Conservation (phyloP, 202 grass and related monocot genomes). For the Zizania palustris region DNA sequence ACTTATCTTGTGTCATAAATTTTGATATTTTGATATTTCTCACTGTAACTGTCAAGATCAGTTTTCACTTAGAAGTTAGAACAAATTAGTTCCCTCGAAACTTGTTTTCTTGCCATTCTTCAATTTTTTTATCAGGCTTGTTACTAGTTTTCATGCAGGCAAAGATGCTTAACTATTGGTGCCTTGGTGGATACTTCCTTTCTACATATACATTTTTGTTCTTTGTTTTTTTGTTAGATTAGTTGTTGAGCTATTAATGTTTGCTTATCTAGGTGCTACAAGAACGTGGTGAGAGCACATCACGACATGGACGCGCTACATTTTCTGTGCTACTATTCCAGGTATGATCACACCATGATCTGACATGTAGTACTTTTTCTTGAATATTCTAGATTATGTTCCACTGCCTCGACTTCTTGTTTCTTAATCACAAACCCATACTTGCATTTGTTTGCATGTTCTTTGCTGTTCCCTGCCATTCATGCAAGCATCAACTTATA, state of each 20-base stretch:
- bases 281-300: slow-evolving; percentile 98
- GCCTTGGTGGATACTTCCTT: too few species aligned
- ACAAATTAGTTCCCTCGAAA: slow-evolving; percentile 2
- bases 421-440: background rate
- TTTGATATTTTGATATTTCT: slow-evolving; percentile 16
- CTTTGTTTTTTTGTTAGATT: background rate
- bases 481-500: slow-evolving; percentile 3
- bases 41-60: slow-evolving; percentile 1
- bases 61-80: slow-evolving; percentile 14
- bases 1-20: slow-evolving; percentile 1
- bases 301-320: slow-evolving; percentile 95
- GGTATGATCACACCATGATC: slow-evolving; percentile 50
- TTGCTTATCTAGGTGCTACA: slow-evolving; percentile 68
- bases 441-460: background rate
- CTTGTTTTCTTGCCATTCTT: slow-evolving; percentile 23
- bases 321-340: slow-evolving; percentile 99
- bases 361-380: background rate
- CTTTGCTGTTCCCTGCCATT: slow-evolving; percentile 22
- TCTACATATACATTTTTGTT: slow-evolving; percentile 4
- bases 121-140: background rate
- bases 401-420: slow-evolving; percentile 20
- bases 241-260: slow-evolving; percentile 32
- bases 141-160: slow-evolving; percentile 14
- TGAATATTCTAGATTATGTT: slow-evolving; percentile 24
- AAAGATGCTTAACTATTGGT: background rate